Percentiles rank a stretch among this genome's conserved stretches.
These are phyloP conservation scores for Lentinula guzmanii DNA, from an alignment of 768 basidiomycete genomes.

Conservation along the genomic window DNA sequence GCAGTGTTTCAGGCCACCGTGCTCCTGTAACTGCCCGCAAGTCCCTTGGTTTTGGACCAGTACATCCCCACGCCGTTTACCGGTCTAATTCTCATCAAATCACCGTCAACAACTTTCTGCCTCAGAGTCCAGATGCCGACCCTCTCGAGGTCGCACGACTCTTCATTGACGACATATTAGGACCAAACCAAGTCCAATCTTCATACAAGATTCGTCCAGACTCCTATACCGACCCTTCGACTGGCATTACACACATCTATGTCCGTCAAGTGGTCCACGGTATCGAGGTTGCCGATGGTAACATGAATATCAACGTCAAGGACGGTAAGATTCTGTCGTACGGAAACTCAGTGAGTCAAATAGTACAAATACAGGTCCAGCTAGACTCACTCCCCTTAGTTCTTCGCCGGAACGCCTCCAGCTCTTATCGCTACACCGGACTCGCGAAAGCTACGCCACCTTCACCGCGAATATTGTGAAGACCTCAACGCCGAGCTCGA, in stretches of 20 bases:
- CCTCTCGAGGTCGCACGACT: slow-evolving; percentile 56
- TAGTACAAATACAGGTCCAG: neutral
- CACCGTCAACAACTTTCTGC: slow-evolving; percentile 33
- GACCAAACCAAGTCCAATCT: slow-evolving; percentile 29
- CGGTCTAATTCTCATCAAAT: slow-evolving; percentile 43
- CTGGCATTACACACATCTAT: slow-evolving; percentile 87
- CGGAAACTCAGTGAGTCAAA: slow-evolving; percentile 70
- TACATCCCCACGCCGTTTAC: slow-evolving; percentile 68
- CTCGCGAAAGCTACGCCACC: slow-evolving; percentile 27
- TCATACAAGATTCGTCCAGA: slow-evolving; percentile 66
- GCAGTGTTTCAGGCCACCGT: slow-evolving; percentile 44
- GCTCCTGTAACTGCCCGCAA: slow-evolving; percentile 48
- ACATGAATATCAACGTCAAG: slow-evolving; percentile 91
- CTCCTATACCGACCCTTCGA: slow-evolving; percentile 82
- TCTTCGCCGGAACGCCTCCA: slow-evolving; percentile 64
- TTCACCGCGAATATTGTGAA: slow-evolving; percentile 52
- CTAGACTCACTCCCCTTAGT: slow-evolving; percentile 33
- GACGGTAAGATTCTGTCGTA: slow-evolving; percentile 79
- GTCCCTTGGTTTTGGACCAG: slow-evolving; percentile 86
- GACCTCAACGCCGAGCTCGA: slow-evolving; percentile 32
- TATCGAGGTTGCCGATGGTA: slow-evolving; percentile 83
- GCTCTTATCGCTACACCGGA: slow-evolving; percentile 23
- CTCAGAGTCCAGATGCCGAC: slow-evolving; percentile 32
- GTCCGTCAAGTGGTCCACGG: slow-evolving; percentile 81
- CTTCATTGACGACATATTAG: slow-evolving; percentile 51